Evolutionary conservation across 345 rosid species (phyloP).

Genomic region (Erodium maritimum): DNA sequence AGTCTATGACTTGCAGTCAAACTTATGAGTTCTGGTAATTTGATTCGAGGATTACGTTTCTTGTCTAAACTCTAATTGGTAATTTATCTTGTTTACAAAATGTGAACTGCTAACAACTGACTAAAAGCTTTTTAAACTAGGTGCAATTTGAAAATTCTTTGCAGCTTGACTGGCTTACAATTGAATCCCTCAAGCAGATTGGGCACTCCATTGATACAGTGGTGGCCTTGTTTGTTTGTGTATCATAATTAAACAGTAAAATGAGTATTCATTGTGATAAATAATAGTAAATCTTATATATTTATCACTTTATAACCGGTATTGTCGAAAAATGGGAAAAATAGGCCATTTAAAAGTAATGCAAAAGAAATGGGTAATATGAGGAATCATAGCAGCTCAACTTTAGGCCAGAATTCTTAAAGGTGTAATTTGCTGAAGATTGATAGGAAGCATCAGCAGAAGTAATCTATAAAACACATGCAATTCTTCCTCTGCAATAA

Average conservation of each 20-base stretch:
- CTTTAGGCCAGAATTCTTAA: background rate
- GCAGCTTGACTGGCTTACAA: background rate
- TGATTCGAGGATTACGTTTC: background rate
- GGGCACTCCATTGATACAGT: background rate
- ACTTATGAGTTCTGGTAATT: background rate
- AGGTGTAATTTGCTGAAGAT: constrained; percentile 26
- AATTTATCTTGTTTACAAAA: no score
- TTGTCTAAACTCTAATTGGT: background rate
- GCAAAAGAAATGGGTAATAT: no score
- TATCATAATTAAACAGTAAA: background rate
- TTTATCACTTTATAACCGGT: no score
- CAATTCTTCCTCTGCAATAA: constrained; percentile 63
- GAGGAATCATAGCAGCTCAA: background rate
- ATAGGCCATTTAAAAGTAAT: no score
- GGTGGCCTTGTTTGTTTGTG: background rate
- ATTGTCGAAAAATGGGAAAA: no score
- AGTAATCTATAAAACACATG: constrained; percentile 40
- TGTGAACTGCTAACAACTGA: background rate
- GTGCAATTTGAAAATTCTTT: background rate
- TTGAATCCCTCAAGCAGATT: background rate
- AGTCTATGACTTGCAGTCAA: background rate
- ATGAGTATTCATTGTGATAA: background rate
- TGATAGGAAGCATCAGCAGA: constrained; percentile 20
- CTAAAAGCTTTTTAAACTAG: background rate
- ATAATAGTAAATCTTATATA: no score